phyloP scores from a whole-genome alignment of 371 early-diverging fungal species.

The Mucor indicus region DNA sequence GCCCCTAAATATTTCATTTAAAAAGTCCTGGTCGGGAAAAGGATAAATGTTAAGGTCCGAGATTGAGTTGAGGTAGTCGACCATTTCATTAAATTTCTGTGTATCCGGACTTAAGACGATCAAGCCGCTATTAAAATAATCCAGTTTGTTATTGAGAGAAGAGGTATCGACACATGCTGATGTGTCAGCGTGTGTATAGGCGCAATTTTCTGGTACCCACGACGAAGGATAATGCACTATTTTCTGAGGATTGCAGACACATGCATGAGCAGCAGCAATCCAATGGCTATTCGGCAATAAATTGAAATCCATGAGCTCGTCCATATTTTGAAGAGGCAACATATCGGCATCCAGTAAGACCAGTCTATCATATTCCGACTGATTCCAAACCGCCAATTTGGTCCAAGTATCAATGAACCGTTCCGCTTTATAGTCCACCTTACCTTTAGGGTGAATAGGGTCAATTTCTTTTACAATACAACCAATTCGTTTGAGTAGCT shows the following conservation, averaged over 20 bases:
- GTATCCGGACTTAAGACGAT: conserved; percentile 44
- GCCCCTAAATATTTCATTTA: conserved; percentile 44
- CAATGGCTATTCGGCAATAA: conserved; percentile 21
- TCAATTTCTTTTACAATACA: conserved; percentile 57
- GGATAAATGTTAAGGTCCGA: conserved; percentile 27
- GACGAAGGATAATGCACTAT: conserved; percentile 35
- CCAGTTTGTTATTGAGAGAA: neutral
- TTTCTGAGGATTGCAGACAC: conserved; percentile 47
- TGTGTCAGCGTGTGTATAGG: conserved; percentile 26
- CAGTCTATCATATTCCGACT: conserved; percentile 59
- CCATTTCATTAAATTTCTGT: conserved; percentile 24
- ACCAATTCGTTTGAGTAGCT: conserved; percentile 59
- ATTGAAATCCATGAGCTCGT: conserved; percentile 54
- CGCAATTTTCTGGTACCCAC: conserved; percentile 50
- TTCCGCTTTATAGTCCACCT: conserved; percentile 41
- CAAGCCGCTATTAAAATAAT: conserved; percentile 56
- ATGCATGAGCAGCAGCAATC: conserved; percentile 49
- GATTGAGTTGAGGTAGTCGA: conserved; percentile 12
- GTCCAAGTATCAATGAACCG: conserved; percentile 68
- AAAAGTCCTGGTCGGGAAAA: conserved; percentile 59
- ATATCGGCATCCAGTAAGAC: conserved; percentile 89
- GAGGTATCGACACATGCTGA: conserved; percentile 3
- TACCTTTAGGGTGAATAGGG: conserved; percentile 78
- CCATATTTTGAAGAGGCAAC: conserved; percentile 75
- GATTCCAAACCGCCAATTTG: conserved; percentile 81